Evolutionary conservation across 345 rosid species (phyloP).

Genomic region (Litchi chinensis): DNA sequence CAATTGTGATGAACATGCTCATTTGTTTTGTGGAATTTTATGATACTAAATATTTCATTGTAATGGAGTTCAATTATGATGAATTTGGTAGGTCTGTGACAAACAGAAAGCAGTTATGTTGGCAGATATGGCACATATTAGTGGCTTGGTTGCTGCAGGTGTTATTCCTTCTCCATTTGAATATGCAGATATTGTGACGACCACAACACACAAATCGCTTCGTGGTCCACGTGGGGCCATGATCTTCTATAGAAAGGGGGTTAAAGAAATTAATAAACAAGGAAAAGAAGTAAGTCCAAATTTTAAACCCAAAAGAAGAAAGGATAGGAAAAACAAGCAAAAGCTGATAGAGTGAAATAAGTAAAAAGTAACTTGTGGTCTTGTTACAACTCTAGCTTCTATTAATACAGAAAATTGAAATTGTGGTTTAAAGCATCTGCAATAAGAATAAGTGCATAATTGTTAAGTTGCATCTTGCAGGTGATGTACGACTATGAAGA

Average conservation of each 20-base stretch:
- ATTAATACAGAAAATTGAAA: neutral
- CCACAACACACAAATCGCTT: conserved; percentile 96
- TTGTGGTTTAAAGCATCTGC: neutral
- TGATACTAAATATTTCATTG: neutral
- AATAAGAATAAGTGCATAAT: neutral
- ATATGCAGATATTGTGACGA: conserved; percentile 92
- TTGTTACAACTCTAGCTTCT: neutral
- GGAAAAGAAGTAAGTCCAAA: conserved; percentile 75
- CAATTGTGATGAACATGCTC: neutral
- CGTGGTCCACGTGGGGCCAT: conserved; percentile 99
- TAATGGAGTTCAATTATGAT: conserved; percentile 16
- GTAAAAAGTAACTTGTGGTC: neutral
- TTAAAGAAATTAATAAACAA: conserved; percentile 82
- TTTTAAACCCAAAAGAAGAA: conserved; percentile 7
- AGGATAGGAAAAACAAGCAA: neutral
- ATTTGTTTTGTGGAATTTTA: neutral
- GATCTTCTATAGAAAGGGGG: conserved; percentile 95
- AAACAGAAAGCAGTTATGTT: conserved; percentile 86
- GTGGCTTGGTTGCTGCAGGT: conserved; percentile 95
- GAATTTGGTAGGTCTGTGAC: conserved; percentile 78
- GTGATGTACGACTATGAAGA: conserved; percentile 86
- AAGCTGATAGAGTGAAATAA: neutral
- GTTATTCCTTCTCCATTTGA: conserved; percentile 97
- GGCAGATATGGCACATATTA: conserved; percentile 98
- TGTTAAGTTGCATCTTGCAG: conserved; percentile 40